phyloP scores from a whole-genome alignment of 345 rosid species.

The Arabis alpina region DNA sequence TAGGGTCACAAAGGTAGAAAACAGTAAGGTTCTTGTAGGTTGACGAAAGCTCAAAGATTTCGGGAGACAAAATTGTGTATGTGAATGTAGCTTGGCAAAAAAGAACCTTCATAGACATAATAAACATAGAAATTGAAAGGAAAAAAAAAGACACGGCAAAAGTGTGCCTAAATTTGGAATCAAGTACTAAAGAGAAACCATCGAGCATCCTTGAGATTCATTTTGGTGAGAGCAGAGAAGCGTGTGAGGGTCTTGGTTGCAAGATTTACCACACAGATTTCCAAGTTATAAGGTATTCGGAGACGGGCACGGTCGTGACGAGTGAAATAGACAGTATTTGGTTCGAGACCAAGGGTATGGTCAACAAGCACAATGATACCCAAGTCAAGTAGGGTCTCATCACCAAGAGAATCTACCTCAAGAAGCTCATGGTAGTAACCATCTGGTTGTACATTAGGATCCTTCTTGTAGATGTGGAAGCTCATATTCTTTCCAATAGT shows the following conservation, averaged over 20 bases:
- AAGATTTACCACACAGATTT: constrained; percentile 15
- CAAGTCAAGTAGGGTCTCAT: constrained; percentile 7
- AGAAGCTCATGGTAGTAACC: not conserved
- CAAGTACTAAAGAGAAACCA: constrained; percentile 3
- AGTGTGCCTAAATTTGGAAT: too few relatives aligned
- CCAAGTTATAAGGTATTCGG: not conserved
- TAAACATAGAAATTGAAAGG: too few relatives aligned
- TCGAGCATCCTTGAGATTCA: constrained; percentile 18
- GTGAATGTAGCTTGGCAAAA: too few relatives aligned
- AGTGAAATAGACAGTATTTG: constrained; percentile 10
- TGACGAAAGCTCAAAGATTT: too few relatives aligned
- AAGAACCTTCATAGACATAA: too few relatives aligned
- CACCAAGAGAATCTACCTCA: constrained; percentile 13
- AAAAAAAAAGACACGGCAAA: too few relatives aligned
- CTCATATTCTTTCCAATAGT: not conserved
- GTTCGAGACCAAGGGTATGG: not conserved
- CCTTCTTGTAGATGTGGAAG: not conserved
- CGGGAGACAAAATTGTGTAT: too few relatives aligned
- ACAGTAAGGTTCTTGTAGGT: too few relatives aligned
- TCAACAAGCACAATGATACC: not conserved
- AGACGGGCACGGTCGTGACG: not conserved
- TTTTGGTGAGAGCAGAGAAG: not conserved
- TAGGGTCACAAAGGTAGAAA: too few relatives aligned
- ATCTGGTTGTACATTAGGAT: not conserved
- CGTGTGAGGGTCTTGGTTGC: not conserved